Evolutionary conservation across 2,329 filamentous ascomycete species (phyloP), one percentile per base, ranked within the genome.

Genomic region (Dothideomycetidae sp.): DNA sequence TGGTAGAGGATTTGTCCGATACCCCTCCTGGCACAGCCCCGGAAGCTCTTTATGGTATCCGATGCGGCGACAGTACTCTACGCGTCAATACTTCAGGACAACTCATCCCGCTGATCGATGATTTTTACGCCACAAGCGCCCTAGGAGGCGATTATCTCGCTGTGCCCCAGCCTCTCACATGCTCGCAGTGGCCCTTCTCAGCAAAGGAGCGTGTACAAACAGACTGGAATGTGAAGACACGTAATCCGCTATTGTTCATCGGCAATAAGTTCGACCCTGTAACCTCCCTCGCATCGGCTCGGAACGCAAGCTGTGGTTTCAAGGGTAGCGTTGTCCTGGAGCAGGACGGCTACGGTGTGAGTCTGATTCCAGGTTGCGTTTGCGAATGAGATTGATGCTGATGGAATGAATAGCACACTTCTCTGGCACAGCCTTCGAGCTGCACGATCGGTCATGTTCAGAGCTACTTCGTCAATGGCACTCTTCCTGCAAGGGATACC

Each of bases 151-250:
- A 26, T n/a, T 26, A 26, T 26, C n/a, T 26, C 7, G 7, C 21
- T 26, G 7, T n/a, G n/a, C 7, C 21, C 7, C 21, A 26, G n/a
- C 21, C 21, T 7, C 21, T 26, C 21, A 35, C 9, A 3, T 65
- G 62, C 44, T 53, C 53, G 1, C 55, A 56, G 42, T 65, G 61
- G 62, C 48, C 45, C 15, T 40, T 60, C 5, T 48, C 53, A 4
- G 53, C 61, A 9, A 58, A 55, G 33, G 60, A 61, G 43, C 46
- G 50, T 11, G 59, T 58, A 32, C 44, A 38, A 1, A 56, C 50
- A 0, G 49, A 54, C 31, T 60, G 61, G 33, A 31, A 43, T 16
- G 48, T 39, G 10, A 49, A 51, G 2, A 53, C 50, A 7, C 40
- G 40, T n/a, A 46, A 50, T 21, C 51, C 52, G 4, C 41, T 55